Evolutionary conservation across 148 eudicot genomes (phyloP).

Genomic region (Euryodendron excelsum): DNA sequence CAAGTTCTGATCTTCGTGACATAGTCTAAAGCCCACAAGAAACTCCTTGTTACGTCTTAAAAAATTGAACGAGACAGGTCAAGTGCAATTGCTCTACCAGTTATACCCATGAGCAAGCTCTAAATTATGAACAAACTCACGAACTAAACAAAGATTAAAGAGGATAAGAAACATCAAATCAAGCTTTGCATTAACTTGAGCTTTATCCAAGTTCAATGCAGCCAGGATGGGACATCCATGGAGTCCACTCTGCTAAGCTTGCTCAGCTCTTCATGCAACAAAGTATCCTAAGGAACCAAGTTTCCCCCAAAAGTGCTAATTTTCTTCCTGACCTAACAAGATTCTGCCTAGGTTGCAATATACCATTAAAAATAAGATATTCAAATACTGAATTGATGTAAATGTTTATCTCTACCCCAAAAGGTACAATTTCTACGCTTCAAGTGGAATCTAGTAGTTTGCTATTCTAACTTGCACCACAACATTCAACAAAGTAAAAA

Average conservation of each 20-base stretch:
- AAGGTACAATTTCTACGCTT: not conserved
- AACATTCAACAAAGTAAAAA: not conserved
- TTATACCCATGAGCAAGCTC: not conserved
- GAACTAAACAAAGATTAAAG: not conserved
- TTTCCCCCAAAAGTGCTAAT: not conserved
- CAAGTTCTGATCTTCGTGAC: not conserved
- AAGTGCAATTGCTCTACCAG: not conserved
- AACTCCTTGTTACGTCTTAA: not conserved
- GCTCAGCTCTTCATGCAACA: not conserved
- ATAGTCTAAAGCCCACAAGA: not conserved
- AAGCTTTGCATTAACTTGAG: not conserved
- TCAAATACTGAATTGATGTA: not conserved
- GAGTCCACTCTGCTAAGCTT: not conserved
- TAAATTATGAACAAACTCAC: not conserved
- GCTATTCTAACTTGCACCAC: not conserved
- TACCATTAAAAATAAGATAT: not conserved
- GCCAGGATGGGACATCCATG: no score
- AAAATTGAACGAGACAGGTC: not conserved
- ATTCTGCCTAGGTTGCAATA: not conserved
- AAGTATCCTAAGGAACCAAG: not conserved
- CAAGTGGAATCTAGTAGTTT: not conserved
- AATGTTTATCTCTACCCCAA: not conserved
- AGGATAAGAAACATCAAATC: not conserved
- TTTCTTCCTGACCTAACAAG: not conserved
- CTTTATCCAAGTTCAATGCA: not conserved